Base-by-base conservation (phyloP, 257 asterid genomes). In the Striga asiatica region DNA sequence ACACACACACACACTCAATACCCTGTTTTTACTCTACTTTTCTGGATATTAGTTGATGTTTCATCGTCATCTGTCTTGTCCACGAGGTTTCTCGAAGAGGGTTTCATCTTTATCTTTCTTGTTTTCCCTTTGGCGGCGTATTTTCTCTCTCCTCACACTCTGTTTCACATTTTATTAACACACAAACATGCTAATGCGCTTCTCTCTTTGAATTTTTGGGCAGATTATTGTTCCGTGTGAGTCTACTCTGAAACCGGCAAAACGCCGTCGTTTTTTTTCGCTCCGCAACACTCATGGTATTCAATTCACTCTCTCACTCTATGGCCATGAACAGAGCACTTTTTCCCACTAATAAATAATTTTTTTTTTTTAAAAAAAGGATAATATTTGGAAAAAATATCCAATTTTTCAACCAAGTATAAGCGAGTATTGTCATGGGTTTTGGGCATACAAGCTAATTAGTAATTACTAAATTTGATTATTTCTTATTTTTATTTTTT, bases 161-260 rank as follows among this genome's bases (percentile, higher is more conserved):
- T 24, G 54, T 50, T 29, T 29, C 5, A 29, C 0, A 4, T 34
- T 17, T 23, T 27, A 8, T 16, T 16, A n/a, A 3, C 48, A 28
- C 5, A 18, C 9, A 16, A 24, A n/a, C 66, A 24, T 8, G 7
- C 70, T 73, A 41, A 49, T 64, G 66, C 49, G 10, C 23, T 62
- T 62, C 54, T 56, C 10, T 52, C 6, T 51, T 57, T 20, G 28
- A 8, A 2, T n/a, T n/a, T n/a, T n/a, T n/a, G n/a, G n/a, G n/a
- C n/a, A n/a, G n/a, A n/a, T n/a, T n/a, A n/a, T n/a, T n/a, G n/a
- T 38, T 16, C 39, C 50, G 19, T 28, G 21, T 12, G 21, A 14
- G 46, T 42, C 31, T 12, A 4, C 28, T 46, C 25, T 17, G 50
- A 43, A 7, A 12, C 32, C 32, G 7, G 32, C 5, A 27, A 43